A percentile compares a stretch with the other conserved stretches of the same genome.
These are phyloP conservation scores for Digitaria exilis DNA, from an alignment of 202 grass and related monocot species.

Conservation along the genomic window DNA sequence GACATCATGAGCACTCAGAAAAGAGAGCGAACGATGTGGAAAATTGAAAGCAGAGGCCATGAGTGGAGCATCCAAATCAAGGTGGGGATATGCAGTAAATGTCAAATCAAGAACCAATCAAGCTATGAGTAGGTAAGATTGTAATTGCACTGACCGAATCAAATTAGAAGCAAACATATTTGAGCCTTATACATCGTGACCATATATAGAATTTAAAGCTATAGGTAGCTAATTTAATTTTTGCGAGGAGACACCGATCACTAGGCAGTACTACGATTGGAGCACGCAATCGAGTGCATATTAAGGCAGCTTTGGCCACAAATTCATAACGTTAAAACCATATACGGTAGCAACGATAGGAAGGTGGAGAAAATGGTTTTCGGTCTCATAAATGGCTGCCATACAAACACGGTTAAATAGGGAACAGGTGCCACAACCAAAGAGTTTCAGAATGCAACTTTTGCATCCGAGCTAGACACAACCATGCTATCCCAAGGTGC, in stretches of 20 bases:
- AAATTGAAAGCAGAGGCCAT: background rate
- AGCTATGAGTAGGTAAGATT: background rate
- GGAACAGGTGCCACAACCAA: constrained; percentile 27
- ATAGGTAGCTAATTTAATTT: too few species aligned
- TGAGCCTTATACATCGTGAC: background rate
- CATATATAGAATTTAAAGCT: too few species aligned
- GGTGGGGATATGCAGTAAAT: background rate
- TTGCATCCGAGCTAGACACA: constrained; percentile 44
- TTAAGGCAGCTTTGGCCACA: background rate
- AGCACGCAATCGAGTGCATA: constrained; percentile 8
- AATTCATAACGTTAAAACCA: constrained; percentile 34
- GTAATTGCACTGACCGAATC: background rate
- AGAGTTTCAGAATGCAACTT: constrained; percentile 49
- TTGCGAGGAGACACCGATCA: background rate
- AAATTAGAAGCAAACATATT: background rate
- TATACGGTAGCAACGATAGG: constrained; percentile 22
- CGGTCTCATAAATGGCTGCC: constrained; percentile 31
- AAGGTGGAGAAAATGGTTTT: background rate
- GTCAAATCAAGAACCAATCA: constrained; percentile 15
- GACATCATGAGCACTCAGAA: background rate
- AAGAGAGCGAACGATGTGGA: background rate
- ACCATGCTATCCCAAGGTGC: constrained; percentile 40
- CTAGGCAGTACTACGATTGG: background rate
- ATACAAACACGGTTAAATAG: constrained; percentile 39
- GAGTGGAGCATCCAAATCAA: background rate